Percentiles rank a stretch among this genome's conserved stretches.
Conservation (phyloP, 2,329 filamentous ascomycete species). For the Eutypa lata region DNA sequence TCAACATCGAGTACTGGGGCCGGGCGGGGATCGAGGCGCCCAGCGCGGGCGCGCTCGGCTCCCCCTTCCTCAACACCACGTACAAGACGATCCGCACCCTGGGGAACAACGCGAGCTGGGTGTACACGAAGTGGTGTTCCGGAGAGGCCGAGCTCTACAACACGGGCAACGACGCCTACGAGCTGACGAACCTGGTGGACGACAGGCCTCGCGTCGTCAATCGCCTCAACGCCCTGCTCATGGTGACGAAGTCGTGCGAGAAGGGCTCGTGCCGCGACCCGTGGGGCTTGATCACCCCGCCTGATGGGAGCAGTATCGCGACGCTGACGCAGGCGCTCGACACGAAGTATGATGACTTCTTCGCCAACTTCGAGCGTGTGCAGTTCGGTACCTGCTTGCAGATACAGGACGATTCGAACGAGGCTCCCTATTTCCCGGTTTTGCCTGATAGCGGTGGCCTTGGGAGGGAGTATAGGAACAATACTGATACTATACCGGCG, state of each 20-base stretch:
- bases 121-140: slow-evolving; percentile 55
- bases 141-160: slow-evolving; percentile 54
- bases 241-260: slow-evolving; percentile 18
- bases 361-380: slow-evolving; percentile 12
- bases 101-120: slow-evolving; percentile 39
- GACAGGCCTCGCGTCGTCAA: slow-evolving; percentile 1
- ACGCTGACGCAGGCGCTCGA: slow-evolving; percentile 19
- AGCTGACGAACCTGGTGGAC: slow-evolving; percentile 9
- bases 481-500: slow-evolving; percentile 9
- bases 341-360: slow-evolving; percentile 13
- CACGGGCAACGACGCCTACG: slow-evolving; percentile 28
- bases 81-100: slow-evolving; percentile 44
- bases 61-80: slow-evolving; percentile 30
- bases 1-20: slow-evolving; percentile 42
- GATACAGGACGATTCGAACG: slow-evolving; percentile 14
- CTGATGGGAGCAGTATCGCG: slow-evolving; percentile 4
- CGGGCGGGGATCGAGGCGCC: slow-evolving; percentile 9
- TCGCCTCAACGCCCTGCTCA: slow-evolving; percentile 17
- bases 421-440: slow-evolving; percentile 17
- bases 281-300: slow-evolving; percentile 12
- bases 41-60: slow-evolving; percentile 3
- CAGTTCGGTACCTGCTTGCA: slow-evolving; percentile 15
- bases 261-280: slow-evolving; percentile 12
- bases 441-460: slow-evolving; percentile 8
- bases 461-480: slow-evolving; percentile 13